These are phyloP conservation scores for Podospora pseudopauciseta DNA, from an alignment of 495 filamentous ascomycete genomes.

Conservation along the genomic window DNA sequence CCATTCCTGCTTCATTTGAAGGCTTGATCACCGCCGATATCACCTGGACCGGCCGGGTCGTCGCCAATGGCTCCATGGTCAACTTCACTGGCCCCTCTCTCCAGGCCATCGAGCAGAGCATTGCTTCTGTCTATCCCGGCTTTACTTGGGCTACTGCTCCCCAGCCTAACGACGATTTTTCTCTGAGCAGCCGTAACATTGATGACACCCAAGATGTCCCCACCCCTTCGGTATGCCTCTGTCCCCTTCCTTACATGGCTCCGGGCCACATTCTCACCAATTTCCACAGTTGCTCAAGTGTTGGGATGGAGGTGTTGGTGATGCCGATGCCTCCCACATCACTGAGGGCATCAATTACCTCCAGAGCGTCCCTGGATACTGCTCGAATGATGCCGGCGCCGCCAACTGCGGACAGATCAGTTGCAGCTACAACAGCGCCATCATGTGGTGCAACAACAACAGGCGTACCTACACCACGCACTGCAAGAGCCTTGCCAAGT, in stretches of 20 bases:
- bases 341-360: background rate
- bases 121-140: background rate
- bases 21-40: background rate
- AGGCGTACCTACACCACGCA: background rate
- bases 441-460: conserved; percentile 7
- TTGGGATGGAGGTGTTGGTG: background rate
- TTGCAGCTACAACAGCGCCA: conserved; percentile 3
- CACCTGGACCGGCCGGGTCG: background rate
- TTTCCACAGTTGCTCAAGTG: background rate
- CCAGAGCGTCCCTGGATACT: background rate
- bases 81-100: background rate
- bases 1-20: background rate
- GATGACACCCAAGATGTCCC: background rate
- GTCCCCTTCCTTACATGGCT: background rate
- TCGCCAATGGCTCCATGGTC: conserved; percentile 1
- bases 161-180: background rate
- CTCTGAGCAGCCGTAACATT: background rate
- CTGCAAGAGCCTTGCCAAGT: background rate
- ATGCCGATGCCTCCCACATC: background rate
- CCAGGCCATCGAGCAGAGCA: background rate
- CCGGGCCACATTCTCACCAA: background rate
- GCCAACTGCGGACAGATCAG: conserved; percentile 6
- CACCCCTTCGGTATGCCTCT: background rate
- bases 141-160: background rate
- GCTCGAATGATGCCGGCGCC: background rate